These are phyloP conservation scores for Tetrahymena borealis DNA, from an alignment of 73 alveolate genomes.

Conservation along the genomic window DNA sequence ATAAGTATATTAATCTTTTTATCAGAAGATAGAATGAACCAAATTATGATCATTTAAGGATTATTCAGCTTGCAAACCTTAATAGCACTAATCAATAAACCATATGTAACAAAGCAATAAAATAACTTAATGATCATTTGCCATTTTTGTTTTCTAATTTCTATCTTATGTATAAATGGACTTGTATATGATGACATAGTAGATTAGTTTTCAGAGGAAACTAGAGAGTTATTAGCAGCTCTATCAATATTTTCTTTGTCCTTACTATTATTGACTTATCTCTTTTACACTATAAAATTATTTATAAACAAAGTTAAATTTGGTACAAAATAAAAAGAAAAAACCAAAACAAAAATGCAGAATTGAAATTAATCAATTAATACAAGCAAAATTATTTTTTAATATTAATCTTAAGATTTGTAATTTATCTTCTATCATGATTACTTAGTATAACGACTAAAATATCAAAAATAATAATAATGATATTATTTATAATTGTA, in stretches of 20 bases:
- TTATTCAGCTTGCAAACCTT: neutral
- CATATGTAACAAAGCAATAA: neutral
- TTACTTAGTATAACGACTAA: too few species aligned
- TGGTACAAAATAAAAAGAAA: neutral
- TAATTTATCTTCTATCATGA: too few species aligned
- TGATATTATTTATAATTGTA: too few species aligned
- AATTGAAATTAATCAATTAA: too few species aligned
- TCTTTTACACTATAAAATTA: neutral
- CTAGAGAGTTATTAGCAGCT: neutral
- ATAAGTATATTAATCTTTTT: neutral
- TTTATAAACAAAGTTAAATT: neutral
- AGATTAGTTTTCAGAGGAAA: neutral
- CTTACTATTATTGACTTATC: neutral
- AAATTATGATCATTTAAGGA: neutral
- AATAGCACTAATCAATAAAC: neutral
- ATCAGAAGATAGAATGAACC: neutral
- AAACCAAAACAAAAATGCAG: neutral
- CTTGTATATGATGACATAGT: neutral
- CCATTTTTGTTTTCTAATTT: neutral
- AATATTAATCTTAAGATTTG: too few species aligned
- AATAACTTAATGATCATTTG: neutral
- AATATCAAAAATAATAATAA: too few species aligned
- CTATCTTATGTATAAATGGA: neutral
- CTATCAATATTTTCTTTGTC: neutral
- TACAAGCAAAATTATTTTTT: too few species aligned